phyloP scores from a whole-genome alignment of 78 protist genomes.

The Monosiga brevicollis region DNA sequence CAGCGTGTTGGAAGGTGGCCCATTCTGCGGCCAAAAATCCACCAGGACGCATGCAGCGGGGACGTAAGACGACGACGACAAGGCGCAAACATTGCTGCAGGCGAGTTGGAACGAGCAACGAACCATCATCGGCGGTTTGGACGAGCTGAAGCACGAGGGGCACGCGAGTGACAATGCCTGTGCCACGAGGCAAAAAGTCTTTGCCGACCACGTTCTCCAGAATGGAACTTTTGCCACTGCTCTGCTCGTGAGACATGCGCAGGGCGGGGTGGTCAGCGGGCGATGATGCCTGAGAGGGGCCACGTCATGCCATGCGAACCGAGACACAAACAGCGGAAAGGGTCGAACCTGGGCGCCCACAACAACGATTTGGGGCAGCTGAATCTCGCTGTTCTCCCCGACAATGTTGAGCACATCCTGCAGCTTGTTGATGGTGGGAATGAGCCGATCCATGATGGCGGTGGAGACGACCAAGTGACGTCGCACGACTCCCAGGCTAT shows the following conservation, averaged over 20 bases:
- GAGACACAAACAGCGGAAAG: too few species aligned
- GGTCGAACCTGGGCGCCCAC: conserved; percentile 6
- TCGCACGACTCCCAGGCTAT: too few species aligned
- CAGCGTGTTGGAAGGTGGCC: conserved; percentile 23
- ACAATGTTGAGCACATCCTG: conserved; percentile 11
- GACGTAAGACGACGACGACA: too few species aligned
- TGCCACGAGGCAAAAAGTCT: conserved; percentile 28
- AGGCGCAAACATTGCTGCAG: too few species aligned
- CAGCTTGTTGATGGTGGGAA: conserved; percentile 26
- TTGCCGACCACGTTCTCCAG: conserved; percentile 26
- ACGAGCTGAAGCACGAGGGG: conserved; percentile 23
- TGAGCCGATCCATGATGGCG: conserved; percentile 21
- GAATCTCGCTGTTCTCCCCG: not conserved
- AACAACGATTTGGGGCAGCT: conserved; percentile 30
- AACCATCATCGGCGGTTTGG: too few species aligned
- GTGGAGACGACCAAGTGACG: too few species aligned
- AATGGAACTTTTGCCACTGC: not conserved
- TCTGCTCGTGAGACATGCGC: not conserved
- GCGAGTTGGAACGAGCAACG: too few species aligned
- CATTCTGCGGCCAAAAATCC: not conserved
- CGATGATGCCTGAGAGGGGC: too few species aligned
- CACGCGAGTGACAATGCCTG: conserved; percentile 27
- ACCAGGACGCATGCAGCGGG: not conserved
- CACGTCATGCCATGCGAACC: too few species aligned
- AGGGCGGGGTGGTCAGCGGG: too few species aligned